A percentile compares a stretch with the other conserved stretches of the same genome.
Evolutionary conservation across 768 basidiomycete species (phyloP).

Genomic region (Mrakia blollopis): DNA sequence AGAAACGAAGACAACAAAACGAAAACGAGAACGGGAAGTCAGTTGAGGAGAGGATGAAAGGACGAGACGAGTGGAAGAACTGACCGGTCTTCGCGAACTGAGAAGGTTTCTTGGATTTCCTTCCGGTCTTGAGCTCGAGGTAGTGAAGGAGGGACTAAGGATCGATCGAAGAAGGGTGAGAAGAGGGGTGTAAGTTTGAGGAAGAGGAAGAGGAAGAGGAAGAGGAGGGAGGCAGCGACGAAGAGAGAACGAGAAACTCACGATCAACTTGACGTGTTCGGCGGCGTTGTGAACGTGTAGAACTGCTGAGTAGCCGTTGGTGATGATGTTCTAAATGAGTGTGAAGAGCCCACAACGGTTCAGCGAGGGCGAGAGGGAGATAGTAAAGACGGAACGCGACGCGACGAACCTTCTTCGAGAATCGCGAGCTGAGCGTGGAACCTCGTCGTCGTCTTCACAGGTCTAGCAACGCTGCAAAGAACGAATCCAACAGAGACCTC

Average conservation of each 20-base stretch:
- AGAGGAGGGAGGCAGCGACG: not conserved
- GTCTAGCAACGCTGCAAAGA: constrained; percentile 63
- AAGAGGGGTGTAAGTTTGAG: too few species aligned
- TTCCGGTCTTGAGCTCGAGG: constrained; percentile 92
- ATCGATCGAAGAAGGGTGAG: too few species aligned
- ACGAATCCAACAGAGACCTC: constrained; percentile 94
- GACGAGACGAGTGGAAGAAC: not conserved
- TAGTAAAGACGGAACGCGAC: not conserved
- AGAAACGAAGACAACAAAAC: too few species aligned
- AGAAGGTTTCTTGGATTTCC: constrained; percentile 91
- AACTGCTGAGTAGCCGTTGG: constrained; percentile 89
- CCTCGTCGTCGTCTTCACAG: constrained; percentile 84
- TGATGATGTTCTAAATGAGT: constrained; percentile 75
- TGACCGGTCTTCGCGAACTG: constrained; percentile 87
- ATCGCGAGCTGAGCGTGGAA: constrained; percentile 97
- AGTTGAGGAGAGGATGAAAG: too few species aligned
- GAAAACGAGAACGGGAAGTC: too few species aligned
- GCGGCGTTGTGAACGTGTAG: constrained; percentile 92
- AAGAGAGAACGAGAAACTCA: constrained; percentile 47
- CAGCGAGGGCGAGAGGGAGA: not conserved
- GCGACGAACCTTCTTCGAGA: constrained; percentile 61
- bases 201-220: not conserved
- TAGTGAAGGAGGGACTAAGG: constrained; percentile 93
- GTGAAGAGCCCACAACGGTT: not conserved
- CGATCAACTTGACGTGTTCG: constrained; percentile 83